Evolutionary conservation across 169 alveolate species (phyloP), one percentile per base, ranked within the genome.

Genomic region (Amoebophrya sp.): DNA sequence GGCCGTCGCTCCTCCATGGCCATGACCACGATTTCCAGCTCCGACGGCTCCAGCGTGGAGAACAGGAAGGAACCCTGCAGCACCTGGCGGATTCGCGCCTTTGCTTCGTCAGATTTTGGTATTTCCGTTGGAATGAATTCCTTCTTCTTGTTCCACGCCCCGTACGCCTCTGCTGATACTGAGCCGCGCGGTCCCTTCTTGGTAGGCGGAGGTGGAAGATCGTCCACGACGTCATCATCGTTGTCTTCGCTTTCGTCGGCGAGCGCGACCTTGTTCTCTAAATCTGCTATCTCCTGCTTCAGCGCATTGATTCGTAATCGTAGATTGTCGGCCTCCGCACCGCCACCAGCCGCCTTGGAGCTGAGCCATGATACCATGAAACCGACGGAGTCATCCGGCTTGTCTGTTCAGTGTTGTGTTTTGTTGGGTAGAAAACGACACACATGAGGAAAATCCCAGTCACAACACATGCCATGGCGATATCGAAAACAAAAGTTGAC

Each of bases 141-240:
- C 92, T 94, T 96, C 90, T 95, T 95, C 93, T 97, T 96, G 91
- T 97, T 97, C 97, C 97, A 96, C 29, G 92, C 92, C 18, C 98
- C 99, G 93, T 95, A 97, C 23, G 97, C 99, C 94, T 97, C 99
- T 18, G 98, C 98, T 69, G 96, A 91, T 67, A 96, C 98, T 41
- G 93, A 89, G 4, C 4, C 4, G 13, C 48, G 78, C 10, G 78
- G 78, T 29, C 34, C 34, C 78, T 58, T 58, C 26, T 58, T 58
- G 39, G 23, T 10, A 2, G 78, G 78, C 23, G 78, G 78, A 2
- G 78, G 39, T 58, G 78, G 78, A 10, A 58, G 78, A 4, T 58
- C 78, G 78, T 58, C 78, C 29, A 58, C 78, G 39, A 58, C 78
- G 23, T 58, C 78, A 16, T 58, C 78, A 29, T 58, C 78, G 34